Percentiles rank a stretch among this genome's conserved stretches.
phyloP scores from a whole-genome alignment of 768 basidiomycete species.

The Tephrocybe sp. region DNA sequence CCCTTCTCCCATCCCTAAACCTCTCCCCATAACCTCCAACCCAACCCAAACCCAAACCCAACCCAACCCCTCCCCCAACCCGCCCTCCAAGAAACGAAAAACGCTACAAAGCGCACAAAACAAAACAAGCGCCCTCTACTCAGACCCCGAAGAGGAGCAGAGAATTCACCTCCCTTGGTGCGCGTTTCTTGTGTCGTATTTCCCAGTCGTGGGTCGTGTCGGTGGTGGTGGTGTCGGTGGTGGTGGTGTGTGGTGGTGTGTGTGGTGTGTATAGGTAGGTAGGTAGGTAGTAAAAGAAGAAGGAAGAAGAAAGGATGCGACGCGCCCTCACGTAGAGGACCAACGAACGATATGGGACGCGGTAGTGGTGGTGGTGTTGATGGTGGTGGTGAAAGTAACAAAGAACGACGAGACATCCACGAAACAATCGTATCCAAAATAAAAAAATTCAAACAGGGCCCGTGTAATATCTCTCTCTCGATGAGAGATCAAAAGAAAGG shows the following conservation, averaged over 20 bases:
- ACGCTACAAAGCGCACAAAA: background rate
- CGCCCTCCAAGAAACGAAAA: too few species aligned
- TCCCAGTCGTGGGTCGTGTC: background rate
- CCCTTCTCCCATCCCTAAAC: too few species aligned
- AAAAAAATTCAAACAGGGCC: too few species aligned
- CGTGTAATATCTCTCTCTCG: too few species aligned
- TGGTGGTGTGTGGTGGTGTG: background rate
- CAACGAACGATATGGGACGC: background rate
- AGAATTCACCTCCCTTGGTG: slow-evolving; percentile 19
- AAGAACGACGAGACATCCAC: background rate
- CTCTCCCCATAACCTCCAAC: too few species aligned
- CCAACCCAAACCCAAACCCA: too few species aligned
- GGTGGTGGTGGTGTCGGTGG: background rate
- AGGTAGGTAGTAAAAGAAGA: background rate
- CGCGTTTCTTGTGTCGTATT: too few species aligned
- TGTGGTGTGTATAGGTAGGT: background rate
- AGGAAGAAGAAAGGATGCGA: too few species aligned
- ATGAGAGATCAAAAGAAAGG: too few species aligned
- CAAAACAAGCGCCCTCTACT: slow-evolving; percentile 17
- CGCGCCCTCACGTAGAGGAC: background rate
- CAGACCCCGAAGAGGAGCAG: slow-evolving; percentile 23
- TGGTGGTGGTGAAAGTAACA: background rate
- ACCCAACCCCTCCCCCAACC: too few species aligned
- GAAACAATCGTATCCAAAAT: background rate
- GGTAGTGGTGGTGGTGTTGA: background rate